A percentile compares a stretch with the other conserved stretches of the same genome.
Conservation (phyloP, 768 basidiomycete species). For the Calocera cornea region DNA sequence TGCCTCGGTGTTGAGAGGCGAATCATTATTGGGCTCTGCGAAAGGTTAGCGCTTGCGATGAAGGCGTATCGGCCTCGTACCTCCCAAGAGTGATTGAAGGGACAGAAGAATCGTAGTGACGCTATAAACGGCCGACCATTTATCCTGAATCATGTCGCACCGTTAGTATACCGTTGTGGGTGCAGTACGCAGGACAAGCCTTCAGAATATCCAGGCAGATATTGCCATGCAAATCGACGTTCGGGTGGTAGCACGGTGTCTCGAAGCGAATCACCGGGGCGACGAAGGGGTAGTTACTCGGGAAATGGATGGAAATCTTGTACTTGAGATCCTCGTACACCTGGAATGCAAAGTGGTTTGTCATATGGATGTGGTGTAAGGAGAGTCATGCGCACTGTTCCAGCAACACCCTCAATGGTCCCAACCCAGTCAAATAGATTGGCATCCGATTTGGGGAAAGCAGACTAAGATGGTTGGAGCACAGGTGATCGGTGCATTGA, state of each 20-base stretch:
- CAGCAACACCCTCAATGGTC: conserved; percentile 68
- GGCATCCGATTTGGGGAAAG: conserved; percentile 75
- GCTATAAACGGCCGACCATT: conserved; percentile 88
- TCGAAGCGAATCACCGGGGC: conserved; percentile 78
- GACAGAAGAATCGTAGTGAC: conserved; percentile 83
- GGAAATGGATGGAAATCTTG: conserved; percentile 74
- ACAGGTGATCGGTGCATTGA: background rate
- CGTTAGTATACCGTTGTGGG: background rate
- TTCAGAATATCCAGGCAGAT: conserved; percentile 84
- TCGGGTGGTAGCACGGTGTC: conserved; percentile 82
- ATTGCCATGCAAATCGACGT: conserved; percentile 66
- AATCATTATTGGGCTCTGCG: conserved; percentile 83
- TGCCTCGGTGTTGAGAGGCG: conserved; percentile 78
- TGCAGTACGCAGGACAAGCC: conserved; percentile 27
- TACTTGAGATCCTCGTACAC: conserved; percentile 69
- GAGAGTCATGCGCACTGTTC: conserved; percentile 40
- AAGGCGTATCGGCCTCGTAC: conserved; percentile 30
- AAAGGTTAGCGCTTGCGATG: background rate
- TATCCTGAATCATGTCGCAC: conserved; percentile 40
- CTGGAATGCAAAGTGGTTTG: conserved; percentile 25
- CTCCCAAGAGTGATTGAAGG: conserved; percentile 75
- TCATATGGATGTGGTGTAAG: conserved; percentile 6
- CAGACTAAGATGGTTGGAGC: conserved; percentile 41
- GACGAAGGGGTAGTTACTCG: conserved; percentile 76
- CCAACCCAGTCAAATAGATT: conserved; percentile 86